These are phyloP conservation scores for Scheffersomyces ergatensis DNA, from an alignment of 805 yeast genomes.

Conservation along the genomic window DNA sequence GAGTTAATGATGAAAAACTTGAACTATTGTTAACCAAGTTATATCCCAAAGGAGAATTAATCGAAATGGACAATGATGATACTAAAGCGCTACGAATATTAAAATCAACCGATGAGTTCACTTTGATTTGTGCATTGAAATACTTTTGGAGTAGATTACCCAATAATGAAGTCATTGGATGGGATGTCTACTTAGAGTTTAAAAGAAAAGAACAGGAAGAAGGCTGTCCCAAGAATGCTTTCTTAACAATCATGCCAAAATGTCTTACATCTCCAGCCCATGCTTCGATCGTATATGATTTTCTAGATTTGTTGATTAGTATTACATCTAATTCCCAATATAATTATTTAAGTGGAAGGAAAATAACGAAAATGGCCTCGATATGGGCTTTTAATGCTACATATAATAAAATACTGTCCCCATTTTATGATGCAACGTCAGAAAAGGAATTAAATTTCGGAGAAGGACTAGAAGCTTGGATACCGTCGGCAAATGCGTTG, in stretches of 20 bases:
- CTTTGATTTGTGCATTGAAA: conserved; percentile 70
- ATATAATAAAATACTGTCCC: conserved; percentile 22
- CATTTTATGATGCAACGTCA: conserved; percentile 38
- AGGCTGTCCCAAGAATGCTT: conserved; percentile 69
- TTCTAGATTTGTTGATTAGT: conserved; percentile 75
- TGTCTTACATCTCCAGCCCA: conserved; percentile 82
- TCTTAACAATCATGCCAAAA: conserved; percentile 78
- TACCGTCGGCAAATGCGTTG: conserved; percentile 80
- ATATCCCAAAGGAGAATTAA: conserved; percentile 56
- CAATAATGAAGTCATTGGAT: conserved; percentile 75
- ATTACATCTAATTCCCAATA: conserved; percentile 76
- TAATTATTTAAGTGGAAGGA: conserved; percentile 76
- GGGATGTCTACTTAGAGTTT: conserved; percentile 78
- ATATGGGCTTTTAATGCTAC: conserved; percentile 78
- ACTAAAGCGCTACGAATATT: conserved; percentile 42
- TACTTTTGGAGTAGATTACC: conserved; percentile 87
- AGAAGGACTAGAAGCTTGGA: conserved; percentile 75
- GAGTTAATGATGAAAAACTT: conserved; percentile 58
- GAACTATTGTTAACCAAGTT: conserved; percentile 54
- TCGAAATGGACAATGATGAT: conserved; percentile 25
- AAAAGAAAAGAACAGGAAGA: conserved; percentile 62
- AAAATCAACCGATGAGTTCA: conserved; percentile 56
- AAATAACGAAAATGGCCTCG: conserved; percentile 77
- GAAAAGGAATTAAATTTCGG: conserved; percentile 43
- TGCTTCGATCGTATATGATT: conserved; percentile 86